Percentiles rank a stretch among this genome's conserved stretches.
Evolutionary conservation across 1,284 basidiomycete genomes (phyloP).

Genomic region (Cutaneotrichosporon daszewskae): DNA sequence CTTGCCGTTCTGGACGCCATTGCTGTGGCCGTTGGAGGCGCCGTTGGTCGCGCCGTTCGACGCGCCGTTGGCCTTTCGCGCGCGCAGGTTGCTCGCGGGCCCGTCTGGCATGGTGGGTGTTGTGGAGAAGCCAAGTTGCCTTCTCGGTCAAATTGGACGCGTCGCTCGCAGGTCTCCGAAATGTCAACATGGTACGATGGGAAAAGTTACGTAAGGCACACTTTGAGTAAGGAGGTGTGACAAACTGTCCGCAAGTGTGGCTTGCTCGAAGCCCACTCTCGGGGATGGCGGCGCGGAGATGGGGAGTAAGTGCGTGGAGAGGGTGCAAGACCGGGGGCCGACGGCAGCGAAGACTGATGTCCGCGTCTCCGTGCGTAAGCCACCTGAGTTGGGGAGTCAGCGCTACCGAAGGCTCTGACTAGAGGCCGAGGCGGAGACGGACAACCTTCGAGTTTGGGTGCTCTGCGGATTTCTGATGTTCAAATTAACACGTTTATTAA

Average conservation of each 20-base stretch:
- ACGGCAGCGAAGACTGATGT: no score
- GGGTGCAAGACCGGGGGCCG: no score
- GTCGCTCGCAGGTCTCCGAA: background rate
- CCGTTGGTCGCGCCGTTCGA: slow-evolving; percentile 2
- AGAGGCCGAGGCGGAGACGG: no score
- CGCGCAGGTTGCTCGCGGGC: slow-evolving; percentile 23
- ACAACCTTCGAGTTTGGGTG: no score
- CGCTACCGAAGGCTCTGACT: no score
- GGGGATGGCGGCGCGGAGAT: no score
- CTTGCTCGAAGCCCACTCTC: no score
- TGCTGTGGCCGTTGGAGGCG: slow-evolving; percentile 6
- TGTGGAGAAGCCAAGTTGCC: background rate
- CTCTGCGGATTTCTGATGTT: no score
- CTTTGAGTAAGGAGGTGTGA: background rate
- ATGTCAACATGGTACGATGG: slow-evolving; percentile 4
- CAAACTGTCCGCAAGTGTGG: slow-evolving; percentile 4
- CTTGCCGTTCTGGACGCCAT: slow-evolving; percentile 2
- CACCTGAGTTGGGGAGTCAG: no score
- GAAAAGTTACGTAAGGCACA: slow-evolving; percentile 2
- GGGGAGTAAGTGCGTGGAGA: no score
- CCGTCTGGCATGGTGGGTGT: slow-evolving; percentile 1
- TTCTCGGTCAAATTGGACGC: background rate
- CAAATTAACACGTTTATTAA: no score
- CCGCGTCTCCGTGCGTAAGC: no score
- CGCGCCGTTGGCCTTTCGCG: slow-evolving; percentile 21